Conservation (phyloP, 441 rosid species). For the Erysimum cheiri region DNA sequence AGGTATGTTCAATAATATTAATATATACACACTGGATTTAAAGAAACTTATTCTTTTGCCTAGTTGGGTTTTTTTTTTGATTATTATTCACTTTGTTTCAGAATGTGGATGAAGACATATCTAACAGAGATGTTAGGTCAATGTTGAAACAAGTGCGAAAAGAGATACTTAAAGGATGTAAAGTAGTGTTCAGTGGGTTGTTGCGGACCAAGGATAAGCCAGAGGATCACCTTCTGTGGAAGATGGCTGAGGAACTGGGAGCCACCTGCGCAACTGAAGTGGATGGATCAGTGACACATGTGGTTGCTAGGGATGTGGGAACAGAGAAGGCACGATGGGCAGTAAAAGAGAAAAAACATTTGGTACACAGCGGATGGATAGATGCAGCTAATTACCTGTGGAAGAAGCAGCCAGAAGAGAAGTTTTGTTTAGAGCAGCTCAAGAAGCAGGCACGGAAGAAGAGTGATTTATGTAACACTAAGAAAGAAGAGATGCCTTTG, state of each 20-base stretch:
- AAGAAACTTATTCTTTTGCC: slow-evolving; percentile 1
- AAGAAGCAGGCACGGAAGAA: slow-evolving; percentile 33
- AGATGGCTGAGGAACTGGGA: slow-evolving; percentile 82
- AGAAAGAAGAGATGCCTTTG: slow-evolving; percentile 8
- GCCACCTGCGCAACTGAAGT: slow-evolving; percentile 67
- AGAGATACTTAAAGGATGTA: slow-evolving; percentile 72
- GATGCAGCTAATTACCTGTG: slow-evolving; percentile 77
- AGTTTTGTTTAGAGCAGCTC: slow-evolving; percentile 55
- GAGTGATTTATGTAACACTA: slow-evolving; percentile 6
- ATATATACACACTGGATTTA: not conserved
- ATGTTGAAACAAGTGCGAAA: slow-evolving; percentile 59
- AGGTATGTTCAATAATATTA: slow-evolving; percentile 48
- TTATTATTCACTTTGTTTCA: not conserved
- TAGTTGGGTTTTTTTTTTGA: not conserved
- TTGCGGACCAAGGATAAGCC: slow-evolving; percentile 69
- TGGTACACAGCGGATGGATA: slow-evolving; percentile 78
- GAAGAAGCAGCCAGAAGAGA: slow-evolving; percentile 77
- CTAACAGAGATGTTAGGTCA: slow-evolving; percentile 74
- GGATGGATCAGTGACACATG: slow-evolving; percentile 69
- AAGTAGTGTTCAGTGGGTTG: slow-evolving; percentile 76
- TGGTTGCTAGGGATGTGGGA: slow-evolving; percentile 67
- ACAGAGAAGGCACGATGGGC: slow-evolving; percentile 81
- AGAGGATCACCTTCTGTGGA: slow-evolving; percentile 73
- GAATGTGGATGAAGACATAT: slow-evolving; percentile 47
- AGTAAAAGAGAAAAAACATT: slow-evolving; percentile 61